A percentile compares a stretch with the other conserved stretches of the same genome.
phyloP scores from a whole-genome alignment of 208 protist genomes.

The Leishmania martiniquensis region DNA sequence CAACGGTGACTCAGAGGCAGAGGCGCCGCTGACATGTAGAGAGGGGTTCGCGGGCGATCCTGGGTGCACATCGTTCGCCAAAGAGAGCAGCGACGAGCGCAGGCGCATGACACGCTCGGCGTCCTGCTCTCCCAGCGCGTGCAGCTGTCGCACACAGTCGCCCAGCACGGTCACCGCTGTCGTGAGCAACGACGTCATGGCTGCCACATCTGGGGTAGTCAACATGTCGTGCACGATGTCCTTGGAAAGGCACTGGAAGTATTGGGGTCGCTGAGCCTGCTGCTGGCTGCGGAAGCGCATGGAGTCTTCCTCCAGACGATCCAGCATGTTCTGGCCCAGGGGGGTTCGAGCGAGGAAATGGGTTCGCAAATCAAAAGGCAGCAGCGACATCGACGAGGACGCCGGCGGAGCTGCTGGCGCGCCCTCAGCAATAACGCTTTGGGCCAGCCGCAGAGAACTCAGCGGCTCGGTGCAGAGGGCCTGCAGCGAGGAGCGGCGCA shows the following conservation, averaged over 20 bases:
- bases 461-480: conserved; percentile 53
- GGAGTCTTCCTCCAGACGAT: conserved; percentile 77
- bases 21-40: neutral
- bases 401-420: conserved; percentile 3
- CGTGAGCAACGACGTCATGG: conserved; percentile 3
- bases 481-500: conserved; percentile 27
- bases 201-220: conserved; percentile 16
- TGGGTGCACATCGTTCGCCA: conserved; percentile 37
- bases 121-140: conserved; percentile 33
- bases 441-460: conserved; percentile 29
- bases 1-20: neutral
- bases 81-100: conserved; percentile 32
- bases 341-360: conserved; percentile 51
- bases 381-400: conserved; percentile 12
- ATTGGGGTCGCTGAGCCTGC: conserved; percentile 30
- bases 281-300: conserved; percentile 57
- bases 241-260: conserved; percentile 42
- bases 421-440: conserved; percentile 25
- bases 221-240: conserved; percentile 23
- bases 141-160: conserved; percentile 30
- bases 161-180: conserved; percentile 25
- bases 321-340: conserved; percentile 77
- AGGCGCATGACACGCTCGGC: conserved; percentile 32
- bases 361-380: conserved; percentile 76
- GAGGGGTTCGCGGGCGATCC: neutral